These are phyloP conservation scores for Jaltomata sinuosa DNA, from an alignment of 257 asterid species.

Conservation along the genomic window DNA sequence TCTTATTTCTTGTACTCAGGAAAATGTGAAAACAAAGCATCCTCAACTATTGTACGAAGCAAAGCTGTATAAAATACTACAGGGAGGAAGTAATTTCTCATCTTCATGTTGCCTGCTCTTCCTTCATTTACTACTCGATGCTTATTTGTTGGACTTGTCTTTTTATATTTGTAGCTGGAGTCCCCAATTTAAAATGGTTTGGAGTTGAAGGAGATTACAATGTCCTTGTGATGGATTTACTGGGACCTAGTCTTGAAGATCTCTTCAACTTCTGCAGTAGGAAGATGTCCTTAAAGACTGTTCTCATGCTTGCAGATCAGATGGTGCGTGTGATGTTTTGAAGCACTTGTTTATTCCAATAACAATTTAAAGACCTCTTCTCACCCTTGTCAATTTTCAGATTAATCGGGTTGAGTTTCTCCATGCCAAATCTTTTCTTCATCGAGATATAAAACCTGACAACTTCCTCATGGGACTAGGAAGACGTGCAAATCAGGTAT, in stretches of 20 bases:
- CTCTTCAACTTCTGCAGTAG: constrained; percentile 58
- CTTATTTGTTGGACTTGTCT: neutral
- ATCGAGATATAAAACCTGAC: constrained; percentile 74
- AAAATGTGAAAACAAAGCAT: constrained; percentile 56
- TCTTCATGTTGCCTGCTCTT: constrained; percentile 6
- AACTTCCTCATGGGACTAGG: constrained; percentile 75
- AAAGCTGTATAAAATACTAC: constrained; percentile 52
- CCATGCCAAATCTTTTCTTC: constrained; percentile 46
- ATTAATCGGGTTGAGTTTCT: constrained; percentile 49
- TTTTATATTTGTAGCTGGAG: constrained; percentile 38
- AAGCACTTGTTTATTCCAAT: neutral
- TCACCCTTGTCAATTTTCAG: constrained; percentile 16
- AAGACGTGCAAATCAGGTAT: constrained; percentile 66
- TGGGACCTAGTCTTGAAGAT: constrained; percentile 80
- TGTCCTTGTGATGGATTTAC: constrained; percentile 61
- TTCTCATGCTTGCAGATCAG: constrained; percentile 81
- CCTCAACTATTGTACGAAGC: constrained; percentile 63
- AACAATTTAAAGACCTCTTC: neutral
- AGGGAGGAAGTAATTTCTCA: constrained; percentile 54
- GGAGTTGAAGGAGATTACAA: constrained; percentile 73
- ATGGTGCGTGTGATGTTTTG: constrained; percentile 26
- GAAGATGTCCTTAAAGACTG: constrained; percentile 60
- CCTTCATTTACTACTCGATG: neutral
- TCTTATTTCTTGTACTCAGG: constrained; percentile 23
- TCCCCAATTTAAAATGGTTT: constrained; percentile 52